Conservation (phyloP, 129 eudicot species). For the Helianthus tuberosus region DNA sequence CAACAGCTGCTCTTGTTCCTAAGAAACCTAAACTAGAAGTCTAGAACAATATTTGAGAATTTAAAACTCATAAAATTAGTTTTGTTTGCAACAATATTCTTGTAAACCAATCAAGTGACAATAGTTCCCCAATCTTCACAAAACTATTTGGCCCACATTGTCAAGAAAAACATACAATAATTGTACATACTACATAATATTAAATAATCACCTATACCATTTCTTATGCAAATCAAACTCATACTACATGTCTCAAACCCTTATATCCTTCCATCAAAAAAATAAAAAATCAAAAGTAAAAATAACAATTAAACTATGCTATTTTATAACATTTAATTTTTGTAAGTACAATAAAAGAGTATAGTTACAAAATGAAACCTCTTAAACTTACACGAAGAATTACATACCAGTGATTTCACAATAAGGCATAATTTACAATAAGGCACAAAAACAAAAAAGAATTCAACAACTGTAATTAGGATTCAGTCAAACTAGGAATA, state of each 20-base stretch:
- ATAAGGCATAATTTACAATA: not conserved
- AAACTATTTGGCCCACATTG: not conserved
- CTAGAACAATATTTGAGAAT: not conserved
- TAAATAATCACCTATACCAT: no score
- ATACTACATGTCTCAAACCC: not conserved
- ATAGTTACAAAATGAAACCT: not conserved
- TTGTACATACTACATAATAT: no score
- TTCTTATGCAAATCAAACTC: not conserved
- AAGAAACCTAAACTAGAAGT: not conserved
- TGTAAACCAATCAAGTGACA: constrained; percentile 13
- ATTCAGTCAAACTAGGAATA: not conserved
- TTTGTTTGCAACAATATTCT: not conserved
- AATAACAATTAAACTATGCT: not conserved
- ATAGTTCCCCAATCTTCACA: not conserved
- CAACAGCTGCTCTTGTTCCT: not conserved
- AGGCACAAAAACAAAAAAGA: no score
- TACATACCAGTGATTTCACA: not conserved
- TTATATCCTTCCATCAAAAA: constrained; percentile 5
- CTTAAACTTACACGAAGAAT: constrained; percentile 8
- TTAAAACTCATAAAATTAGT: not conserved
- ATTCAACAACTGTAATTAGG: not conserved
- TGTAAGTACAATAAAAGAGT: not conserved
- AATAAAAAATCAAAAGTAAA: not conserved
- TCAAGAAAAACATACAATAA: not conserved
- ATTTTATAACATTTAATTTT: not conserved